These are phyloP conservation scores for Paraphoma chrysanthemicola DNA, from an alignment of 2,329 filamentous ascomycete species.

Conservation along the genomic window DNA sequence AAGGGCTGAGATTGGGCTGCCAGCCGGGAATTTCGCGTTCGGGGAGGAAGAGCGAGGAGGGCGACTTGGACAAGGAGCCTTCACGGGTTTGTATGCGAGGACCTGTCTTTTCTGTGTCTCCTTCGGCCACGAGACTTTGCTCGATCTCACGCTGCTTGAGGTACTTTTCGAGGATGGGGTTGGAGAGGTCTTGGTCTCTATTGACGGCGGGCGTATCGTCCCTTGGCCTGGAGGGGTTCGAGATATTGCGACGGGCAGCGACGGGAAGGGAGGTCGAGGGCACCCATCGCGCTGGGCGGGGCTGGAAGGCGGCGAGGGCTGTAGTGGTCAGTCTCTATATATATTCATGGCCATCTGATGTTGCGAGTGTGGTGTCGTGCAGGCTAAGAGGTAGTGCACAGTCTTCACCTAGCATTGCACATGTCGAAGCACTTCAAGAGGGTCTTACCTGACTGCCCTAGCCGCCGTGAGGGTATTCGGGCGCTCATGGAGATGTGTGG, in stretches of 20 bases:
- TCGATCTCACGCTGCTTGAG: slow-evolving; percentile 33
- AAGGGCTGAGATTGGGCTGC: slow-evolving; percentile 18
- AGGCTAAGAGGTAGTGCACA: neutral
- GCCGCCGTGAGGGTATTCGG: slow-evolving; percentile 67
- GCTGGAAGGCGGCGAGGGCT: slow-evolving; percentile 33
- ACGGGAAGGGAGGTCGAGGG: slow-evolving; percentile 17
- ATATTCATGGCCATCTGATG: neutral
- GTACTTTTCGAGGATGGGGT: slow-evolving; percentile 70
- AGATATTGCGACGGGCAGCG: slow-evolving; percentile 23
- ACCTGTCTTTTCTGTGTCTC: slow-evolving; percentile 1
- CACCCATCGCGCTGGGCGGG: slow-evolving; percentile 22
- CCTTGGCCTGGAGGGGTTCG: slow-evolving; percentile 16
- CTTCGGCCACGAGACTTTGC: neutral
- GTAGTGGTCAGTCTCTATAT: neutral
- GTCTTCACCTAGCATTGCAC: neutral
- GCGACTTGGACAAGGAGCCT: slow-evolving; percentile 23
- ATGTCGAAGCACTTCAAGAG: neutral
- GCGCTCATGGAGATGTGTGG: slow-evolving; percentile 65
- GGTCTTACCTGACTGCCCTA: slow-evolving; percentile 65
- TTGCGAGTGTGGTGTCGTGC: neutral
- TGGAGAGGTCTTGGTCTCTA: slow-evolving; percentile 34
- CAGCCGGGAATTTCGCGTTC: slow-evolving; percentile 36
- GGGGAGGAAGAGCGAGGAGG: slow-evolving; percentile 32
- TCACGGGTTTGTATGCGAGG: slow-evolving; percentile 15
- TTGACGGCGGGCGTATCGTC: slow-evolving; percentile 9